A percentile compares a stretch with the other conserved stretches of the same genome.
These are phyloP conservation scores for Saposhnikovia divaricata DNA, from an alignment of 129 eudicot genomes.

Conservation along the genomic window DNA sequence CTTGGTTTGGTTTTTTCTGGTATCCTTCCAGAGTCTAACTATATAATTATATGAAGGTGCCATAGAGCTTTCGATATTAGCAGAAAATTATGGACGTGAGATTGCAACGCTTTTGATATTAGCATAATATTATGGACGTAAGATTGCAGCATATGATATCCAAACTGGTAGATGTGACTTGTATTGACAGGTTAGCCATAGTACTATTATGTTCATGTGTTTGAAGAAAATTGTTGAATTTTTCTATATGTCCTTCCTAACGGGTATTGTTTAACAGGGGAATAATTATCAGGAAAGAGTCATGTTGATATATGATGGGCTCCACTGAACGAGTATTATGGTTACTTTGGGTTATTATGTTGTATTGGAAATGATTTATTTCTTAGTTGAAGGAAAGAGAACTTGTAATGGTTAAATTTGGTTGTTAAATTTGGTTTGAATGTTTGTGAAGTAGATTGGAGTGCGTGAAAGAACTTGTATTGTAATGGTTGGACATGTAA, in stretches of 20 bases:
- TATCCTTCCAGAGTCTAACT: not conserved
- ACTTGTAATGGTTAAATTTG: no score
- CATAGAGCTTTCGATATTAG: constrained; percentile 90
- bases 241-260: constrained; percentile 3
- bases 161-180: constrained; percentile 94
- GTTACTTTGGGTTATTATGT: no score
- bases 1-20: not conserved
- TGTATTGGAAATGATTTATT: no score
- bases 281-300: constrained; percentile 70
- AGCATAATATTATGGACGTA: no score
- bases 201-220: no score
- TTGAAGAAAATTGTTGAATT: not conserved
- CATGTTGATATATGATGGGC: constrained; percentile 92
- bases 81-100: constrained; percentile 87
- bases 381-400: no score
- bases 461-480: no score
- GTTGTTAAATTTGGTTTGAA: no score
- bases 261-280: constrained; percentile 39
- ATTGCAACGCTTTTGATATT: no score
- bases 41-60: constrained; percentile 55
- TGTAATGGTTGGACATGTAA: no score
- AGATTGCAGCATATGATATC: constrained; percentile 95
- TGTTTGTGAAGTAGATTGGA: no score
- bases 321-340: no score
- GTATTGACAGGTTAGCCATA: constrained; percentile 81